These are phyloP conservation scores for Crithidia mellificae DNA, from an alignment of 208 protist species.

Conservation along the genomic window DNA sequence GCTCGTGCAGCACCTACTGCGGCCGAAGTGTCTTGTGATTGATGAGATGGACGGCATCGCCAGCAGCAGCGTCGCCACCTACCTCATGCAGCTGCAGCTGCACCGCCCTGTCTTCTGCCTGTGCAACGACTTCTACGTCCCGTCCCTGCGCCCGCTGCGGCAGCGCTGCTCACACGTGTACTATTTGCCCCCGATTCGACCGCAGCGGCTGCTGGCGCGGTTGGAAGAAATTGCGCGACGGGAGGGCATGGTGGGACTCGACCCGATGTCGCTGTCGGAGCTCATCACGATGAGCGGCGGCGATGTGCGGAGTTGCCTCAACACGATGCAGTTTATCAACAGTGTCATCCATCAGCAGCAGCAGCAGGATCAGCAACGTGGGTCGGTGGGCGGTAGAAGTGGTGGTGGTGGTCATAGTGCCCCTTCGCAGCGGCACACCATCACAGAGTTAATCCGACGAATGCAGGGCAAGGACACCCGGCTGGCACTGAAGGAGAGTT, in stretches of 20 bases:
- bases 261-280: conserved; percentile 54
- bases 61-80: conserved; percentile 56
- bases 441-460: conserved; percentile 48
- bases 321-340: conserved; percentile 83
- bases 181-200: conserved; percentile 65
- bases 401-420: not conserved
- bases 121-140: conserved; percentile 86
- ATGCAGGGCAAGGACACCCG: conserved; percentile 68
- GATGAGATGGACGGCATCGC: conserved; percentile 92
- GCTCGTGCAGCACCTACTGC: conserved; percentile 60
- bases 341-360: conserved; percentile 17
- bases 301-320: conserved; percentile 86
- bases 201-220: conserved; percentile 65
- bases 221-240: conserved; percentile 55
- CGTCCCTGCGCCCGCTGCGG: conserved; percentile 68
- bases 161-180: conserved; percentile 55
- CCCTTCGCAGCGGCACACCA: conserved; percentile 14
- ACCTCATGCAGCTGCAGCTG: conserved; percentile 53
- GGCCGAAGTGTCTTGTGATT: conserved; percentile 86
- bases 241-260: conserved; percentile 38
- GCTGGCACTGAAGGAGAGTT: conserved; percentile 47
- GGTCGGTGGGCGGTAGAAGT: not conserved
- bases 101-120: conserved; percentile 85
- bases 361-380: conserved; percentile 7
- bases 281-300: conserved; percentile 64